These are phyloP conservation scores for Crithidia brevicula DNA, from an alignment of 208 protist genomes.

Conservation along the genomic window DNA sequence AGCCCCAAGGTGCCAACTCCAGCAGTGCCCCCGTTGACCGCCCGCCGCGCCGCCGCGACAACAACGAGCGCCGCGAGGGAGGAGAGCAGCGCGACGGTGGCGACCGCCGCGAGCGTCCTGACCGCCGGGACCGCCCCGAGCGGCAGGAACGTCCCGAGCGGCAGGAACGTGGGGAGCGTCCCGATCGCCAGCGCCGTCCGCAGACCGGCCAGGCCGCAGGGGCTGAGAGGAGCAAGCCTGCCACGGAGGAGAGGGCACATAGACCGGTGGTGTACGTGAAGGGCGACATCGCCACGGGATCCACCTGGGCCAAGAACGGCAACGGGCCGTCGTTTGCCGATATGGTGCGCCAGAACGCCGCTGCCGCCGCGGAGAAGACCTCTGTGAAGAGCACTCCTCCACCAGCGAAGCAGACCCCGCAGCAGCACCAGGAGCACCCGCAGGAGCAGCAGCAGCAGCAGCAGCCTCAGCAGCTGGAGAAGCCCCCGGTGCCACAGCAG, in stretches of 20 bases:
- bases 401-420: constrained; percentile 11
- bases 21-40: constrained; percentile 24
- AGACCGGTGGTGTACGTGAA: constrained; percentile 55
- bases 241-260: constrained; percentile 24
- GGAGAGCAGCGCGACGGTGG: background rate
- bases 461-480: constrained; percentile 4
- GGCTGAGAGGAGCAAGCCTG: constrained; percentile 16
- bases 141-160: constrained; percentile 4
- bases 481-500: background rate
- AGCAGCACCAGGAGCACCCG: constrained; percentile 1
- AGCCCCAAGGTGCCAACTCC: constrained; percentile 9
- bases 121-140: constrained; percentile 4
- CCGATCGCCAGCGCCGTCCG: constrained; percentile 14
- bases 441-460: constrained; percentile 2
- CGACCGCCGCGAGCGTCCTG: constrained; percentile 5
- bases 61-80: constrained; percentile 17
- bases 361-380: constrained; percentile 17
- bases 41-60: constrained; percentile 21
- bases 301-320: constrained; percentile 60
- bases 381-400: constrained; percentile 6
- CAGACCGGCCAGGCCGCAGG: constrained; percentile 14
- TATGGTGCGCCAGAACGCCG: constrained; percentile 49
- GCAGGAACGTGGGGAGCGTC: constrained; percentile 2
- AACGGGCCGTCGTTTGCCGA: constrained; percentile 69
- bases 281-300: constrained; percentile 29